Percentiles rank a stretch among this genome's conserved stretches.
phyloP scores from a whole-genome alignment of 352 stramenopile genomes.

The Pythium sukuiense region DNA sequence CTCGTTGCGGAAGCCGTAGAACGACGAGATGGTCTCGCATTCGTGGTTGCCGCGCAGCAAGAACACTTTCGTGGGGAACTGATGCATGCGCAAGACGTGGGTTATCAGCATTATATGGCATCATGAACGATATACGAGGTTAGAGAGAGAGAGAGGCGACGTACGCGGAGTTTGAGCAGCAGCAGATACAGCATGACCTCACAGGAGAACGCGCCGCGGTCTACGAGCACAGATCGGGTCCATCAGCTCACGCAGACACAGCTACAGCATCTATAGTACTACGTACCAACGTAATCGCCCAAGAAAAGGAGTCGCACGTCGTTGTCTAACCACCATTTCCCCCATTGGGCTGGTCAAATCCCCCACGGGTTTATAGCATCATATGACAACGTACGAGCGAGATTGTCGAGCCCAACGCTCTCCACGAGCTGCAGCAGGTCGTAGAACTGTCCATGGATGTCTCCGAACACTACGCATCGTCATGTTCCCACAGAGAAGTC shows the following conservation, averaged over 20 bases:
- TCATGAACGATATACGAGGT: too few species aligned
- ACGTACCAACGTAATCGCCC: constrained; percentile 72
- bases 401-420: constrained; percentile 33
- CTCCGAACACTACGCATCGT: constrained; percentile 57
- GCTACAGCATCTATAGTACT: too few species aligned
- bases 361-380: too few species aligned
- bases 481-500: too few species aligned
- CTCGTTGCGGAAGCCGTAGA: constrained; percentile 83
- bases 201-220: constrained; percentile 77
- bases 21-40: constrained; percentile 84
- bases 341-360: not conserved
- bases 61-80: constrained; percentile 63
- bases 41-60: constrained; percentile 82
- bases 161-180: constrained; percentile 46
- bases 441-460: constrained; percentile 84
- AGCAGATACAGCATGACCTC: constrained; percentile 83
- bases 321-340: constrained; percentile 25
- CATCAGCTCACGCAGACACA: too few species aligned
- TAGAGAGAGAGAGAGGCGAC: not conserved
- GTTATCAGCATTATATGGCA: not conserved
- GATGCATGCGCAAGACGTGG: not conserved
- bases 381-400: constrained; percentile 34
- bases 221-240: constrained; percentile 26
- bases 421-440: constrained; percentile 71
- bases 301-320: constrained; percentile 71